These are phyloP conservation scores for Melanomma pulvis-pyrius DNA, from an alignment of 495 filamentous ascomycete species.

Conservation along the genomic window DNA sequence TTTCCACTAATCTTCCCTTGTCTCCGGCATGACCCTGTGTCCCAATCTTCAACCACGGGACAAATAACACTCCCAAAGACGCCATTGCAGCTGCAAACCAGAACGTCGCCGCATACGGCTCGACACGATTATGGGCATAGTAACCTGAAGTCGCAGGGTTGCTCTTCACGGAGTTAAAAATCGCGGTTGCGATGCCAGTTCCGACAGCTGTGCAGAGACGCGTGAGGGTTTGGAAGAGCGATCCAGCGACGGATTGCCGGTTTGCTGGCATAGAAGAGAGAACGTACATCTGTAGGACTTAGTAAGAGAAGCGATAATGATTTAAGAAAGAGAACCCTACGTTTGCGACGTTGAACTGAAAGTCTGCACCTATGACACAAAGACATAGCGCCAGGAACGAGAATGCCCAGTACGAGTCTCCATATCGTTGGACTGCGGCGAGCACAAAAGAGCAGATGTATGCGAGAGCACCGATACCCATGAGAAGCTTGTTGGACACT, in stretches of 20 bases:
- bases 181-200: conserved; percentile 44
- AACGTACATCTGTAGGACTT: conserved; percentile 46
- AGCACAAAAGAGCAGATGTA: conserved; percentile 45
- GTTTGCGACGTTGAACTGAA: conserved; percentile 64
- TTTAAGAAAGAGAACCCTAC: conserved; percentile 39
- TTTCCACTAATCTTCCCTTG: conserved; percentile 18
- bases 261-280: conserved; percentile 44
- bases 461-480: conserved; percentile 41
- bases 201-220: conserved; percentile 46
- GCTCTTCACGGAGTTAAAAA: conserved; percentile 41
- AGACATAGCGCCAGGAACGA: conserved; percentile 44
- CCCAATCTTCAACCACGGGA: conserved; percentile 43
- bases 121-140: conserved; percentile 37
- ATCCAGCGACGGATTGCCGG: conserved; percentile 47
- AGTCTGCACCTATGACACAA: conserved; percentile 46
- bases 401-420: conserved; percentile 47
- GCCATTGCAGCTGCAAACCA: conserved; percentile 36
- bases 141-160: conserved; percentile 37
- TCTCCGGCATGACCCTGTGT: conserved; percentile 42
- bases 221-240: conserved; percentile 47
- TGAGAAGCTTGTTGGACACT: conserved; percentile 48
- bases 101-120: conserved; percentile 46
- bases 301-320: conserved; percentile 7
- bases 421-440: conserved; percentile 38
- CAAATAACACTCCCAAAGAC: conserved; percentile 31